Evolutionary conservation across 2,329 filamentous ascomycete species (phyloP), one percentile per base, ranked within the genome.

Genomic region (Calcarisporium arbuscula): DNA sequence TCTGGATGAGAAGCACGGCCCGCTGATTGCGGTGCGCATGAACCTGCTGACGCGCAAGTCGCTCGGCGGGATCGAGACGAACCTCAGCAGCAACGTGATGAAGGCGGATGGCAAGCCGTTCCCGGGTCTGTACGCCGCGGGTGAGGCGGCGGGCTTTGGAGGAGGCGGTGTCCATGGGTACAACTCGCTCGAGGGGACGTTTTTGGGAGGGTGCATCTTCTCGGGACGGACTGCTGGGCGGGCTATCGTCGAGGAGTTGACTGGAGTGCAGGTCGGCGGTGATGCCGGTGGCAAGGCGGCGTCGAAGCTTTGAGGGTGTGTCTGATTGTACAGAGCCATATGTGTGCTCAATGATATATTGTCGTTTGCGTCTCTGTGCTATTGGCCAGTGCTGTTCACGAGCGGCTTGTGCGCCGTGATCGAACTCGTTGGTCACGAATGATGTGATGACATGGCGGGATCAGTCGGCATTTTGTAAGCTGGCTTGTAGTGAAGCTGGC

Each of bases 91-190:
- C 41, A 70, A 74, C 18, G 74, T 74, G 2, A 70, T 77, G 61
- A 60, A 55, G 32, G 59, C 67, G 18, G 73, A 74, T 6, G 58
- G 59, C 8, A 54, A 48, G 7, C 42, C 51, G 0, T 77, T 79
- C 46, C 61, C 67, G 0, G 74, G 74, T 0, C 46, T 80, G 11
- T 80, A 77, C 36, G 74, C 75, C 1, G 75, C 74, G 0, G 75
- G 75, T 6, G 75, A 80, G 49, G 72, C 61, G 2, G 73, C 74
- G 0, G 75, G 75, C 0, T 80, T 80, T 38, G 75, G 75, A 0
- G 75, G 76, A 3, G 75, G 75, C 3, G 75, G 76, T 12, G 70
- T 79, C 1, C 76, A 80, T 43, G 76, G 75, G 0, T 79, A 80
- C 45, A 76, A 63, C 44, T 71, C 75, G 2, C 66, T 80, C 22